Base-by-base conservation (phyloP, 1,139 yeast species). In the Eremothecium cymbalariae region DNA sequence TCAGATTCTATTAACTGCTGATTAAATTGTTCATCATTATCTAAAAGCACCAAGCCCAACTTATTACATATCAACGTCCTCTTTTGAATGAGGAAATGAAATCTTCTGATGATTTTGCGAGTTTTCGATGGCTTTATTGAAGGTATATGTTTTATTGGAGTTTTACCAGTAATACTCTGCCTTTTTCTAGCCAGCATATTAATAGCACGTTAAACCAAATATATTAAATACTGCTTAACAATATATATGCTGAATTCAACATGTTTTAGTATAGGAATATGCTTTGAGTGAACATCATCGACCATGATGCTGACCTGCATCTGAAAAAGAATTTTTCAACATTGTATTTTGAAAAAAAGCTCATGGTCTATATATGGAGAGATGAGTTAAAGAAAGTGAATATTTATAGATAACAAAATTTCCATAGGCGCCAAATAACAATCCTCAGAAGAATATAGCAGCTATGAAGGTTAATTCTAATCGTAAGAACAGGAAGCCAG, bases 41-140 rank as follows among this genome's bases (percentile, higher is more conserved):
- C 41, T 26, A 28, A 15, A 21, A 39, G n/a, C 28, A 42, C 17
- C 39, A 49, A 30, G 4, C 40, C 37, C 18, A 59, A 47, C 37
- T 53, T 57, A 8, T 39, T 35, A 34, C 71, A 48, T 3, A 75
- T 59, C 1, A 62, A 42, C 15, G 60, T 57, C 40, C 68, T 67
- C 38, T 70, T 66, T 45, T 75, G 77, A 36, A 74, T 65, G 23
- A 81, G 58, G 3, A 73, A 67, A 55, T 81, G 93, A 46, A 72
- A 81, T 32, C 86, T 56, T 42, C 90, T 65, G 23, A 81, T 81
- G 12, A 81, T 63, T 45, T 70, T 74, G 33, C 90, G 61, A 0
- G 90, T 77, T 46, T 72, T 66, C 33, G 71, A 68, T 0, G 93
- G 90, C 47, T 81, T 81, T 33, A 81, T 62, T 5, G 57, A 56